phyloP scores from a whole-genome alignment of 352 stramenopile species.

The Globisporangium barbulae region DNA sequence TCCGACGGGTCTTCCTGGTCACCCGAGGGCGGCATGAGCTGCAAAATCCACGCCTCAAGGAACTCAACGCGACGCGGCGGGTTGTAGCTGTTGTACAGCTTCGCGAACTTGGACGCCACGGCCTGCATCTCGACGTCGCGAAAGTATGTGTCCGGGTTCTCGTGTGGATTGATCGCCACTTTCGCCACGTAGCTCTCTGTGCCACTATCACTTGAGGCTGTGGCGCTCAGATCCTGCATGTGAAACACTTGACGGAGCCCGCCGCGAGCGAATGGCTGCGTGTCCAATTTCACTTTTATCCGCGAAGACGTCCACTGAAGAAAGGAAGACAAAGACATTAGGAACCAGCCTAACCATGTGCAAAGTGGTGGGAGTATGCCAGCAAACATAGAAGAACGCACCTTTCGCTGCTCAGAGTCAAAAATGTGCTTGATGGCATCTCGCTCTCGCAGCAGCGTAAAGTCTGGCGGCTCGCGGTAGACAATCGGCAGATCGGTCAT shows the following conservation, averaged over 20 bases:
- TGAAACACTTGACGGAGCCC: conserved; percentile 70
- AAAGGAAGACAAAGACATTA: neutral
- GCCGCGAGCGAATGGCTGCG: conserved; percentile 54
- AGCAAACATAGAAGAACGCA: conserved; percentile 9
- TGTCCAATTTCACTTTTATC: conserved; percentile 76
- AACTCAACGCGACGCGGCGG: conserved; percentile 75
- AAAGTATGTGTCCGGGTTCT: conserved; percentile 84
- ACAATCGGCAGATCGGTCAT: conserved; percentile 49
- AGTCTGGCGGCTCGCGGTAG: conserved; percentile 63
- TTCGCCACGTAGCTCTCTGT: conserved; percentile 65
- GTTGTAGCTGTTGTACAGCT: conserved; percentile 81
- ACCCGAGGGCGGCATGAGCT: conserved; percentile 40
- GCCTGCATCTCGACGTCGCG: conserved; percentile 86
- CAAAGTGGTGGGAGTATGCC: neutral
- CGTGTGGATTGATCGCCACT: conserved; percentile 72
- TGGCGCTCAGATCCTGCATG: conserved; percentile 57
- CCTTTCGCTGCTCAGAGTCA: conserved; percentile 63
- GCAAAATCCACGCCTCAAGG: conserved; percentile 71
- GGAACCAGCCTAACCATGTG: neutral
- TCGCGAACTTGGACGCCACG: conserved; percentile 73
- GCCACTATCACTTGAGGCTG: neutral
- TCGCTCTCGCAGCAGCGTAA: conserved; percentile 49
- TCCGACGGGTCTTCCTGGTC: conserved; percentile 26
- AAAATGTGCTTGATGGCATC: conserved; percentile 82
- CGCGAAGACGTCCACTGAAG: conserved; percentile 58